Evolutionary conservation across 306 rosid species (phyloP).

Genomic region (Cicer pinnatifidum): DNA sequence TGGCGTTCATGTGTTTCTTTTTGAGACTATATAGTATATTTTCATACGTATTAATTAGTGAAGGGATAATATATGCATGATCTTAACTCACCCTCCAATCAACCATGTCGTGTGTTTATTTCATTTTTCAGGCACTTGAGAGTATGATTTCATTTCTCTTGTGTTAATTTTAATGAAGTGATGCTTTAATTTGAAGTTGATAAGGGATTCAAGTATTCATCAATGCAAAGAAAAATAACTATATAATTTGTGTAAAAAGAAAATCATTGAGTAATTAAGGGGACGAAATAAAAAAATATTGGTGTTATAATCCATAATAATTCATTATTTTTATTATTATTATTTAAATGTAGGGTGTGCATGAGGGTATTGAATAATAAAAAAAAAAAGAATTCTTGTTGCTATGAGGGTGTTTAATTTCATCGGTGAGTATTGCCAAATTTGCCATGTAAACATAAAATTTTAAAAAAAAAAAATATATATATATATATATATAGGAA

Average conservation of each 20-base stretch:
- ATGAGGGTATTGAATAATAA: not conserved
- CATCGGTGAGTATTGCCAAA: no score
- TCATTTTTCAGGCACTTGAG: not conserved
- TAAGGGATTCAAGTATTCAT: no score
- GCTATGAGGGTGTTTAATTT: no score
- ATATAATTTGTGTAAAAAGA: no score
- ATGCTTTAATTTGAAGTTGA: not conserved
- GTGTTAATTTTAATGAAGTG: not conserved
- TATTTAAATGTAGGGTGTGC: not conserved
- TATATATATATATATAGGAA: no score
- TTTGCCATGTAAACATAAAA: not conserved
- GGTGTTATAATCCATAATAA: no score
- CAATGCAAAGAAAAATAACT: no score
- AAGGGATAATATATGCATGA: not conserved
- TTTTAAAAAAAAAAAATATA: not conserved
- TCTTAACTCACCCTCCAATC: not conserved
- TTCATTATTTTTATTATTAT: no score
- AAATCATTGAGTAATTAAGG: no score
- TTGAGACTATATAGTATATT: not conserved
- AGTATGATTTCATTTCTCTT: not conserved
- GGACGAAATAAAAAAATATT: no score
- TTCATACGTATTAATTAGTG: not conserved
- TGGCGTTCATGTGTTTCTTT: slow-evolving; percentile 2
- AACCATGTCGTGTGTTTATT: slow-evolving; percentile 6
- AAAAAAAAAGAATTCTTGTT: not conserved